phyloP scores from a whole-genome alignment of 805 yeast genomes.

The Pichia paraexigua region DNA sequence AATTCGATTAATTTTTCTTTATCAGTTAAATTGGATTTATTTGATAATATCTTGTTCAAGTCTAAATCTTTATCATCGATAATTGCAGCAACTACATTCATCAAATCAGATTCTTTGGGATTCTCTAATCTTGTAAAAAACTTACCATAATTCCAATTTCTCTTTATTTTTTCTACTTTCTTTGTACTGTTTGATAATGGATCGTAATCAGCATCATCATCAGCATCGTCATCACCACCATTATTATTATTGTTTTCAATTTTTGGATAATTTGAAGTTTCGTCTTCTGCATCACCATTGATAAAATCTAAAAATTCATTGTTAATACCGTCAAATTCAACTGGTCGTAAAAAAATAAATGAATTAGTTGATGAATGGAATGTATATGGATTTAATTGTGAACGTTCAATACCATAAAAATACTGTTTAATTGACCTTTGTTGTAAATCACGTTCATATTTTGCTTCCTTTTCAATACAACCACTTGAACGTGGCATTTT shows the following conservation, averaged over 20 bases:
- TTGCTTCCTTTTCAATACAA: constrained; percentile 64
- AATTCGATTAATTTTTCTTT: constrained; percentile 24
- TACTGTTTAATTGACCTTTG: constrained; percentile 76
- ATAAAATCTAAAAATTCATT: constrained; percentile 16
- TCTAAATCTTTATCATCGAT: constrained; percentile 20
- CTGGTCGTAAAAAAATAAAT: constrained; percentile 55
- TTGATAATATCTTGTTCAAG: constrained; percentile 1
- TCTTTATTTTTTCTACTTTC: background rate
- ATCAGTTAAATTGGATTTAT: background rate
- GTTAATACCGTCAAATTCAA: constrained; percentile 17
- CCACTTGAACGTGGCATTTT: constrained; percentile 72
- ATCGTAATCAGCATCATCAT: constrained; percentile 25
- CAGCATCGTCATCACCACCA: no score
- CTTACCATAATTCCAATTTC: constrained; percentile 5
- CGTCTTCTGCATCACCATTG: constrained; percentile 19
- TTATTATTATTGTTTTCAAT: constrained; percentile 10
- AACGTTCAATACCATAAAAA: constrained; percentile 69
- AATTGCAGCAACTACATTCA: constrained; percentile 55
- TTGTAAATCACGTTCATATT: constrained; percentile 61
- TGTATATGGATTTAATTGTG: constrained; percentile 77
- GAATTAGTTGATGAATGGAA: constrained; percentile 62
- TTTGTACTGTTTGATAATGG: constrained; percentile 19
- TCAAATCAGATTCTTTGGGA: constrained; percentile 39
- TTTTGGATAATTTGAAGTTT: background rate
- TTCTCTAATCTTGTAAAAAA: constrained; percentile 11